Evolutionary conservation across 352 stramenopile species (phyloP).

Genomic region (Pythium volutum): DNA sequence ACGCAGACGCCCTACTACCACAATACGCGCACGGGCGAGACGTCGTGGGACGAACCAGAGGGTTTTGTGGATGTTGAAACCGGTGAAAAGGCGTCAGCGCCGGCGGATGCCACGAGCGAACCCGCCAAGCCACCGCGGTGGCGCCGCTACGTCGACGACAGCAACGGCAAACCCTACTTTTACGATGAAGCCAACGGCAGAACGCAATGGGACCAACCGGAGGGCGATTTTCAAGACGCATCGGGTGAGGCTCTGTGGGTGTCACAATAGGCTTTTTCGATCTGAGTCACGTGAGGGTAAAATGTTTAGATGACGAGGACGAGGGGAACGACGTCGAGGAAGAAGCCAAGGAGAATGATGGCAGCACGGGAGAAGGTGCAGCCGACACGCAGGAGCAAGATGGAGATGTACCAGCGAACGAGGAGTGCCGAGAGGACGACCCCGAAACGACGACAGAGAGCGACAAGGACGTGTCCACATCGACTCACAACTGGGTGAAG

Average conservation of each 20-base stretch:
- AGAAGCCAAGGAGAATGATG: neutral
- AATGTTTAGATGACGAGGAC: constrained; percentile 2
- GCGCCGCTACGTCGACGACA: constrained; percentile 64
- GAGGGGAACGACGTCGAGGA: neutral
- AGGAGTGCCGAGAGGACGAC: neutral
- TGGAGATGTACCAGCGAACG: neutral
- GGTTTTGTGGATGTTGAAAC: constrained; percentile 28
- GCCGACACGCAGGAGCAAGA: neutral
- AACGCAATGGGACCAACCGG: constrained; percentile 74
- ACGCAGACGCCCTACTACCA: constrained; percentile 71
- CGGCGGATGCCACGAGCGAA: neutral
- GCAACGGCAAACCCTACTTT: constrained; percentile 58
- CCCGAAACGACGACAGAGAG: neutral
- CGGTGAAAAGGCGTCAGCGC: neutral
- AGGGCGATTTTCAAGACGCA: constrained; percentile 32
- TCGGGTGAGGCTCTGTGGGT: constrained; percentile 18
- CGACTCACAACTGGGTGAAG: constrained; percentile 51
- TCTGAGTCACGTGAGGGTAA: neutral
- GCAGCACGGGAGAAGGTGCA: neutral
- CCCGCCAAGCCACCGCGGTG: constrained; percentile 34
- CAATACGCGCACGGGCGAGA: constrained; percentile 67
- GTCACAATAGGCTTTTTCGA: neutral
- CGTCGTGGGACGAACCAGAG: constrained; percentile 61
- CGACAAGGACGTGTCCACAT: constrained; percentile 1
- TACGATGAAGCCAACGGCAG: constrained; percentile 66